Evolutionary conservation across 1,139 yeast genomes (phyloP), one percentile per base, ranked within the genome.

Genomic region (Suhomyces bribrorum): DNA sequence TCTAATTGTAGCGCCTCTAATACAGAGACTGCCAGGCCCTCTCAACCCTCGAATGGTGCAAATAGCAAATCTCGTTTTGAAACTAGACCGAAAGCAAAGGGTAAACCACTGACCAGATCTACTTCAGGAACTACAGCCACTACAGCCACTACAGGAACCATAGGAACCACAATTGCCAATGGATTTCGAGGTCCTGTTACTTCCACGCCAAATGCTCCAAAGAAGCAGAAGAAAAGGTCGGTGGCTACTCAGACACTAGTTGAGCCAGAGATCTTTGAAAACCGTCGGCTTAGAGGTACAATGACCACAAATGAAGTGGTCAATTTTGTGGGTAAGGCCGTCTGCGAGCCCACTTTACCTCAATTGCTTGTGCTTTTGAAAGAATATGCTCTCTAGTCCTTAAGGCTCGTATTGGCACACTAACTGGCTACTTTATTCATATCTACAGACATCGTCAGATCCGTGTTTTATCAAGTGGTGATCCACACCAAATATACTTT

Each of bases 11-110:
- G 11, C 23, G 3, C 23, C 11, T 20, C 11, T n/a, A n/a, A n/a
- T 5, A 8, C 23, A 8, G 23, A 20, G 11, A 3, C 29, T 4
- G 12, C 29, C 29, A 26, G 14, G 15, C 5, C 3, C 17, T 6
- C 7, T 26, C 29, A 26, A 14, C 11, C 29, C 7, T 15, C 12
- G 14, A 31, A 23, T 22, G 33, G 20, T 31, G 33, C 33, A 31
- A 31, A 31, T 31, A 13, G 27, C 8, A n/a, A 15, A 14, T 7
- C 14, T 11, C 6, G 5, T 9, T 14, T n/a, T 11, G 31, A 16
- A 28, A 28, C 6, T 16, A 15, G 31, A 16, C 23, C 31, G 5
- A 15, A 14, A 28, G 16, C 31, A 16, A 28, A 16, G 16, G 23
- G 12, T 6, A 28, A 28, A 12, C 13, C 14, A 9, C 4, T 3